Base-by-base conservation (phyloP, 495 filamentous ascomycete species). In the Aspergillus olivimuriae region DNA sequence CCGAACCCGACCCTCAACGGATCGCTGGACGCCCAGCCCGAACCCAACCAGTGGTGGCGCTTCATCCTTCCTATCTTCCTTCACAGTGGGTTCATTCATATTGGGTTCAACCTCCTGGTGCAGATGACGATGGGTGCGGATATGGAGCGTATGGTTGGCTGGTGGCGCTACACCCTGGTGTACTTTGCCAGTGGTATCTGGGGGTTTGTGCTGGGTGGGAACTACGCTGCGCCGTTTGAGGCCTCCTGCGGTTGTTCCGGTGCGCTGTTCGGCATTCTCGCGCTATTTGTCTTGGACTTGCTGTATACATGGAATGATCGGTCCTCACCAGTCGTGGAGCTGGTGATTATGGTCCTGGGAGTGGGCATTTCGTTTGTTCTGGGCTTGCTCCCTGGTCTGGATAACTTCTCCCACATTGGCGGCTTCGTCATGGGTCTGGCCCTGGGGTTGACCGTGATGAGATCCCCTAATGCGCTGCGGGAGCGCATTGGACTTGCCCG, bases 341-440 rank as follows among this genome's bases (percentile, higher is more conserved):
- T 98, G 2, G 61, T 84, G 28, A 90, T 89, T 64, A 85, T 98
- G 66, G 46, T 87, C 28, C 61, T 96, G 41, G 88, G 94, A 54
- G 78, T 97, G 32, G 70, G 77, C 44, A 85, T 98, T 44, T 89
- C 89, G 1, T 95, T 98, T 54, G 87, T 90, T 3, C 77, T 98
- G 10, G 92, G 92, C 24, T 77, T 98, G 15, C 77, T 98, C 1
- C 92, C 92, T 0, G 91, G 89, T 6, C 65, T 98, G 33, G 92
- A 98, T 69, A 98, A 98, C 63, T 98, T 98, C 67, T 83, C 86
- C 18, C 92, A 98, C 55, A 95, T 98, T 46, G 92, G 92, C 24
- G 92, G 92, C 7, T 96, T 98, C 58, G 65, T 94, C 39, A 92
- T 95, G 82, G 92, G 92, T 0, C 65, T 98, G 12, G 83, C 83